A percentile compares a stretch with the other conserved stretches of the same genome.
Conservation (phyloP, 2,329 filamentous ascomycete species). For the Epichloe bromicola region DNA sequence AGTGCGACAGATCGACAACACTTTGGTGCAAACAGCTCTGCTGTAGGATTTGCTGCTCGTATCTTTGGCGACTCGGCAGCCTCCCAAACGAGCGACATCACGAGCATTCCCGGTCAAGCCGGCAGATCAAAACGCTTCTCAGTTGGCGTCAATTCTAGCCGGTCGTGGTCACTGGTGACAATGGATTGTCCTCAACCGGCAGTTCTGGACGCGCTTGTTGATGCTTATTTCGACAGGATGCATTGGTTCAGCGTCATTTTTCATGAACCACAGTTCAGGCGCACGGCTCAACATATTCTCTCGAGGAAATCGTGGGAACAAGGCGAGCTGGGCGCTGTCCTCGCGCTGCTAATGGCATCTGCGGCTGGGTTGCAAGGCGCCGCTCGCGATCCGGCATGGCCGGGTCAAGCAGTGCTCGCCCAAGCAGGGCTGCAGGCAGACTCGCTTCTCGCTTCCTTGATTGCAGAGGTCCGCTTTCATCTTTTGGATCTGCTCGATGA, state of each 20-base stretch:
- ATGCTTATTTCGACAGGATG: conserved; percentile 10
- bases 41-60: conserved; percentile 1
- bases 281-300: background rate
- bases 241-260: conserved; percentile 12
- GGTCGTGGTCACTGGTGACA: conserved; percentile 1
- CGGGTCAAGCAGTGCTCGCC: conserved; percentile 7
- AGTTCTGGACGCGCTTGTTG: conserved; percentile 2
- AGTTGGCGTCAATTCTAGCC: background rate
- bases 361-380: conserved; percentile 9
- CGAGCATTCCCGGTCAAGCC: conserved; percentile 2
- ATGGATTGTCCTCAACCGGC: background rate
- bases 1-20: background rate
- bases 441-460: background rate
- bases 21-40: conserved; percentile 3
- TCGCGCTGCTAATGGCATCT: conserved; percentile 6
- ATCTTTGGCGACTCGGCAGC: conserved; percentile 3
- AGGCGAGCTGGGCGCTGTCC: conserved; percentile 6
- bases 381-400: conserved; percentile 8
- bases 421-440: background rate
- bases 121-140: background rate
- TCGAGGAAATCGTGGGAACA: conserved; percentile 7
- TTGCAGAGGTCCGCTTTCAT: conserved; percentile 1
- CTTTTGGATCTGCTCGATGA: conserved; percentile 3
- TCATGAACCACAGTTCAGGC: conserved; percentile 10
- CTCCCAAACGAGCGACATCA: background rate